A percentile compares a stretch with the other conserved stretches of the same genome.
These are phyloP conservation scores for Phytophthora colocasiae DNA, from an alignment of 352 stramenopile genomes.

Conservation along the genomic window DNA sequence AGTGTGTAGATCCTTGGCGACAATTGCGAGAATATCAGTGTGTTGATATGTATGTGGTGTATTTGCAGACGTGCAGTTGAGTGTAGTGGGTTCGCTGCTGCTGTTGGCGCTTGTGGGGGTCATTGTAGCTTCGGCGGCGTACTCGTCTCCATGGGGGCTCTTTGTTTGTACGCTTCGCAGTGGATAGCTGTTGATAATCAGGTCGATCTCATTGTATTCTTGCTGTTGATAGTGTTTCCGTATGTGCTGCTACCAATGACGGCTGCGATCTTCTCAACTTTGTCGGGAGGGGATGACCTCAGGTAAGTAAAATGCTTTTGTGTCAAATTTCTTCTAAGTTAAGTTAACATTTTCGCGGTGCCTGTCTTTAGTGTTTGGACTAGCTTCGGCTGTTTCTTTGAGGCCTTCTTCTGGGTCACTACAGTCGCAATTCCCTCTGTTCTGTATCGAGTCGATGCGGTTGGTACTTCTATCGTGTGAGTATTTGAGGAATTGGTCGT, in stretches of 20 bases:
- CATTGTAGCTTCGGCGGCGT: slow-evolving; percentile 64
- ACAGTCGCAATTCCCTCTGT: slow-evolving; percentile 69
- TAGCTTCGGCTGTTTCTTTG: slow-evolving; percentile 79
- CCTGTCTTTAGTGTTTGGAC: slow-evolving; percentile 42
- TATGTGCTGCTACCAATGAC: slow-evolving; percentile 74
- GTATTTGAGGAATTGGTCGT: neutral
- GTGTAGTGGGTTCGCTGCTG: slow-evolving; percentile 55
- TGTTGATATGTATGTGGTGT: slow-evolving; percentile 10
- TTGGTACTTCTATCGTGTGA: slow-evolving; percentile 31
- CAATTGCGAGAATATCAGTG: no score
- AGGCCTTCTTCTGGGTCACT: slow-evolving; percentile 74
- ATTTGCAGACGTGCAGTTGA: slow-evolving; percentile 44
- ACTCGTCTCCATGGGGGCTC: slow-evolving; percentile 67
- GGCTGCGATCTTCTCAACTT: slow-evolving; percentile 55
- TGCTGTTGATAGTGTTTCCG: slow-evolving; percentile 52
- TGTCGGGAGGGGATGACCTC: slow-evolving; percentile 61
- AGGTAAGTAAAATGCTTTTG: slow-evolving; percentile 33
- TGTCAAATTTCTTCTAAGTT: neutral
- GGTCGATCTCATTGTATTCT: neutral
- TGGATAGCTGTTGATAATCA: neutral
- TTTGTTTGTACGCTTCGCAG: slow-evolving; percentile 58
- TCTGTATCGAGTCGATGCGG: slow-evolving; percentile 69
- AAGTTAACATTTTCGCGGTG: neutral
- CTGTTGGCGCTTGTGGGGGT: slow-evolving; percentile 63
- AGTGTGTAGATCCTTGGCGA: slow-evolving; percentile 2